Evolutionary conservation across 1,284 basidiomycete species (phyloP).

Genomic region (Phellopilus nigrolimitatus): DNA sequence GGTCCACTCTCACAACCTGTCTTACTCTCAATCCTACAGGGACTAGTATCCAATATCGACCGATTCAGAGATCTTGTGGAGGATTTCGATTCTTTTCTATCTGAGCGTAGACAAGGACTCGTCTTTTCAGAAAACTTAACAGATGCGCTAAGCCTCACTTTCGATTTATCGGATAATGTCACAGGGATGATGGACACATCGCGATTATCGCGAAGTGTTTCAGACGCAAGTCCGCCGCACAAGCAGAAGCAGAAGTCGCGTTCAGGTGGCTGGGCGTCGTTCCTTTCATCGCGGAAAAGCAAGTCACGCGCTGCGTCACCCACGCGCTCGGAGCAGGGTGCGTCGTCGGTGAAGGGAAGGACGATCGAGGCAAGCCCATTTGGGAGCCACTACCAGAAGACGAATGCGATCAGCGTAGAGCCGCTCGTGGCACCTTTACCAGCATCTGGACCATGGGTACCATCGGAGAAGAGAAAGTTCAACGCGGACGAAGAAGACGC

Average conservation of each 20-base stretch:
- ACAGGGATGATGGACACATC: constrained; percentile 25
- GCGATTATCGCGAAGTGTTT: constrained; percentile 23
- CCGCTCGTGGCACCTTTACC: constrained; percentile 62
- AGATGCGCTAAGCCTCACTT: constrained; percentile 75
- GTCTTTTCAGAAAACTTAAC: constrained; percentile 91
- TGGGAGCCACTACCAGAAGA: constrained; percentile 79
- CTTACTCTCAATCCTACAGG: constrained; percentile 73
- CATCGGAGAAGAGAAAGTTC: constrained; percentile 46
- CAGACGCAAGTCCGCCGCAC: constrained; percentile 26
- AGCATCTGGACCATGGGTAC: constrained; percentile 56
- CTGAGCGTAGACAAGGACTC: constrained; percentile 84
- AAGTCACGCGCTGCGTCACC: constrained; percentile 21
- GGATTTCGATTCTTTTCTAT: constrained; percentile 80
- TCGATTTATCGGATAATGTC: constrained; percentile 53
- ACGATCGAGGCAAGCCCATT: constrained; percentile 73
- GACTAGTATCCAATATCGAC: constrained; percentile 75
- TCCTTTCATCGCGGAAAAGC: constrained; percentile 67
- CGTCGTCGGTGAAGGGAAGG: constrained; percentile 36
- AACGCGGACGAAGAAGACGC: constrained; percentile 61
- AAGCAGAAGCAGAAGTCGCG: constrained; percentile 53
- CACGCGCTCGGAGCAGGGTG: constrained; percentile 38
- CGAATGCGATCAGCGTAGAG: constrained; percentile 68
- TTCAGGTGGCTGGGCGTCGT: constrained; percentile 67
- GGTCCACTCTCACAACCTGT: constrained; percentile 72
- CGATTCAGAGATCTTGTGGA: constrained; percentile 70